Evolutionary conservation across 495 filamentous ascomycete species (phyloP), one percentile per base, ranked within the genome.

Genomic region (Melanomma pulvis-pyrius): DNA sequence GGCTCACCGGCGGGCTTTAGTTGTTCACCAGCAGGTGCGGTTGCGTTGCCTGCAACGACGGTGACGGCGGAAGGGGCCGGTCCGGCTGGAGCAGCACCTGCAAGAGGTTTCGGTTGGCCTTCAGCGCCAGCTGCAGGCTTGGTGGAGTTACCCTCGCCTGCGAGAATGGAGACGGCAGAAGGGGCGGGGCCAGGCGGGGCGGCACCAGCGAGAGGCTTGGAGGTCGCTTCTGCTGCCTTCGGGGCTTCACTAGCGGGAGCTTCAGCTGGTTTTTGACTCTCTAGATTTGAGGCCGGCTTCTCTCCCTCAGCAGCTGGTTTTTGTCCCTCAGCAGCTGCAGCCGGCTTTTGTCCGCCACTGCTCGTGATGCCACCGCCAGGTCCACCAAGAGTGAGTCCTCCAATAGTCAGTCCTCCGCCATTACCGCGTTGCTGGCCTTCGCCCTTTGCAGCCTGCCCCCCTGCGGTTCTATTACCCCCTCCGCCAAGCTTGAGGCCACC

Each of bases 321-420:
- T 28, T 12, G 13, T 11, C 39, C 57, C 21, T 60, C 44, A 1
- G 57, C 57, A 1, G 57, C 57, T 6, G 39, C 26, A 21, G 26
- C 52, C 34, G 21, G 28, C n/a, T 57, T 57, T 32, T 57, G 54
- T 24, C 32, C 54, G 19, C 54, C 54, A 41, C 28, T 49, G 29
- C 25, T 15, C 7, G 51, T 30, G 44, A 65, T 65, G 30, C 63
- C 63, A 25, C 63, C 63, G 3, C 63, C 63, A 7, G 63, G 44
- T 17, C 63, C 63, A 15, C 63, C 63, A 13, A 65, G 46, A 44
- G 63, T 65, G 44, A 65, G 46, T 1, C 63, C 63, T 29, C 63
- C 63, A 44, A 65, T 65, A n/a, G 41, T 51, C 55, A 65, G 22
- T 1, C 54, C 63, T 19, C 53, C 63, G 2, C 55, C 55, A 41